These are phyloP conservation scores for Colletotrichum sp. DNA, from an alignment of 2,329 filamentous ascomycete species.

Conservation along the genomic window DNA sequence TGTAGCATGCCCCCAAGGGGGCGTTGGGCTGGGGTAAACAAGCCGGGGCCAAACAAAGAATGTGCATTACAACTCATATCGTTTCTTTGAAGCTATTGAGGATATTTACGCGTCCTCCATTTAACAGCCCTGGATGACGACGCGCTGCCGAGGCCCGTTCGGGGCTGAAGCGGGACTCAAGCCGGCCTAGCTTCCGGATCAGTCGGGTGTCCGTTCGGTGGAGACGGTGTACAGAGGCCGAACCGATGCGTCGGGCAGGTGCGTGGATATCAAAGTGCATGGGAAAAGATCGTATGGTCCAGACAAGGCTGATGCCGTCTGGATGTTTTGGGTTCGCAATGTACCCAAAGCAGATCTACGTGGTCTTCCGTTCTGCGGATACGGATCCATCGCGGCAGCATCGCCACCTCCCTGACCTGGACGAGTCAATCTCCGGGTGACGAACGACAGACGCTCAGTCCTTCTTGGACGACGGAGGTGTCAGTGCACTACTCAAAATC, in stretches of 20 bases:
- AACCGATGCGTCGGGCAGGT: not conserved
- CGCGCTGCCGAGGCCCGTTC: not conserved
- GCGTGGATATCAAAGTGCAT: not conserved
- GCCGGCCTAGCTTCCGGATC: slow-evolving; percentile 8
- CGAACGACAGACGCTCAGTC: not conserved
- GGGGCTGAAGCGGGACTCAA: not conserved
- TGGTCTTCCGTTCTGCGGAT: not conserved
- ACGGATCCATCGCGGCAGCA: not conserved
- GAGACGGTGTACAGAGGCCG: not conserved
- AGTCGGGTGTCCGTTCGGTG: slow-evolving; percentile 7
- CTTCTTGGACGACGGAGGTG: not conserved
- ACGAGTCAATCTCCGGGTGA: not conserved
- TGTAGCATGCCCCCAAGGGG: not conserved
- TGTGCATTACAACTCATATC: not conserved
- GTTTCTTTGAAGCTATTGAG: not conserved
- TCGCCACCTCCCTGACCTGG: slow-evolving; percentile 9
- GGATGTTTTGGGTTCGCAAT: not conserved
- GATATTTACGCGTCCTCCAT: not conserved
- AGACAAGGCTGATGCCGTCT: not conserved
- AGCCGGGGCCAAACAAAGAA: not conserved
- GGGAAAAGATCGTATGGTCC: not conserved
- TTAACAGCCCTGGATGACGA: not conserved
- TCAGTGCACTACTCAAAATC: not conserved
- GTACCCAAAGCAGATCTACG: not conserved
- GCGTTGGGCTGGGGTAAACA: not conserved